Percentiles rank a stretch among this genome's conserved stretches.
These are phyloP conservation scores for Tricholoma flavovirens DNA, from an alignment of 768 basidiomycete genomes.

Conservation along the genomic window DNA sequence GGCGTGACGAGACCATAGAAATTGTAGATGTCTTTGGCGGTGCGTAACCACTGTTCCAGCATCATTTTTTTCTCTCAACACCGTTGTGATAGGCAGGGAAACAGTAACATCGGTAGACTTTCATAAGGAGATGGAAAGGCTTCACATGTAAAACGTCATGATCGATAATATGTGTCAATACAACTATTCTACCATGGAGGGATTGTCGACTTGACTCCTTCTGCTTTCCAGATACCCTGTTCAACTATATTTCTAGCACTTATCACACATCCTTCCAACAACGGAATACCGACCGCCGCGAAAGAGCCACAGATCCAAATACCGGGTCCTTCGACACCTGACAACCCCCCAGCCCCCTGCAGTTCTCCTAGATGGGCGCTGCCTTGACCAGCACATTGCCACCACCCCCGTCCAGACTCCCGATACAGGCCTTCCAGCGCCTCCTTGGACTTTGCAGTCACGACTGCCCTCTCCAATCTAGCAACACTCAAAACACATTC, in stretches of 20 bases:
- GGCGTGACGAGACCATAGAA: slow-evolving; percentile 81
- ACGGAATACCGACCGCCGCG: slow-evolving; percentile 64
- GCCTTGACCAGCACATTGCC: slow-evolving; percentile 37
- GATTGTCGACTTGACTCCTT: slow-evolving; percentile 23
- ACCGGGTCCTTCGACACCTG: slow-evolving; percentile 31
- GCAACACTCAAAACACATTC: slow-evolving; percentile 50
- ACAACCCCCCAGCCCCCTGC: slow-evolving; percentile 43
- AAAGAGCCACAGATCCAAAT: slow-evolving; percentile 74
- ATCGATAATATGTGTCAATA: neutral
- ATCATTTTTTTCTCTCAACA: neutral
- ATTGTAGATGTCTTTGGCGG: slow-evolving; percentile 78
- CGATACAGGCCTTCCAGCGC: slow-evolving; percentile 43
- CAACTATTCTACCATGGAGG: slow-evolving; percentile 10
- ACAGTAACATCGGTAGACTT: slow-evolving; percentile 44
- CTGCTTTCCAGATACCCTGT: slow-evolving; percentile 33
- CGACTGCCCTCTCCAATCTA: slow-evolving; percentile 56
- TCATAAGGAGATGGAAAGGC: slow-evolving; percentile 66
- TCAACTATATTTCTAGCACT: slow-evolving; percentile 58
- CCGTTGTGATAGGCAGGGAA: slow-evolving; percentile 45
- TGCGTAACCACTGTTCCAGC: slow-evolving; percentile 23
- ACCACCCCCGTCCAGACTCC: slow-evolving; percentile 32
- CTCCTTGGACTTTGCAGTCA: slow-evolving; percentile 44
- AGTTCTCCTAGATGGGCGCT: slow-evolving; percentile 37
- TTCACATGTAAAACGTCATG: slow-evolving; percentile 42
- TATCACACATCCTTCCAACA: slow-evolving; percentile 75